Conservation (phyloP, 768 basidiomycete genomes). For the Boletus sensibilis region DNA sequence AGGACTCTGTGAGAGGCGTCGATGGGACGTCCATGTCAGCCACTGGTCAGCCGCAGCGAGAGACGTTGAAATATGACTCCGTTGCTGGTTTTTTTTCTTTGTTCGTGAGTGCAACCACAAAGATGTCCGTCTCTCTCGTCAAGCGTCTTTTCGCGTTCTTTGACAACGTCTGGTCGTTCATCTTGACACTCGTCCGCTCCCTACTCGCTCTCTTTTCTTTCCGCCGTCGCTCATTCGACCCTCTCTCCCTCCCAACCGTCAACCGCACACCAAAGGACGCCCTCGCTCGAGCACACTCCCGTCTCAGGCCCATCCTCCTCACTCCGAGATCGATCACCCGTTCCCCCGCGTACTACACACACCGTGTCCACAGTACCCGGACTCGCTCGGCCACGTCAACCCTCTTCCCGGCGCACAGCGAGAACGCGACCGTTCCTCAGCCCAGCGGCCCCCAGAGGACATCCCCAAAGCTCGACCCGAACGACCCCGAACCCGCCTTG, state of each 20-base stretch:
- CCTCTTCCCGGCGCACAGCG: background rate
- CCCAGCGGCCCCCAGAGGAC: slow-evolving; percentile 10
- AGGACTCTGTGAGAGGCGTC: slow-evolving; percentile 61
- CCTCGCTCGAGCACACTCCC: slow-evolving; percentile 13
- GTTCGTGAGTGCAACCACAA: background rate
- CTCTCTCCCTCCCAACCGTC: slow-evolving; percentile 8
- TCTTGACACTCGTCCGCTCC: slow-evolving; percentile 31
- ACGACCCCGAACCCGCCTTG: slow-evolving; percentile 20
- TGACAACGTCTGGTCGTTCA: slow-evolving; percentile 22
- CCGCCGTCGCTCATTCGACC: slow-evolving; percentile 11
- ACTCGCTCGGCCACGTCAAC: slow-evolving; percentile 16
- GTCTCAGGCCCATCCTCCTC: slow-evolving; percentile 23
- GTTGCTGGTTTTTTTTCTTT: too few relatives aligned
- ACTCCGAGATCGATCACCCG: slow-evolving; percentile 12
- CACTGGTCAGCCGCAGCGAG: slow-evolving; percentile 8
- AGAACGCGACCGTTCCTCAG: background rate
- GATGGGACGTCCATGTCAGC: slow-evolving; percentile 44
- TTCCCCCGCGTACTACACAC: background rate
- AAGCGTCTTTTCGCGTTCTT: slow-evolving; percentile 16
- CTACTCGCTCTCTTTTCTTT: slow-evolving; percentile 21
- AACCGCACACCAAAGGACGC: slow-evolving; percentile 4
- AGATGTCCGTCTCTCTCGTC: slow-evolving; percentile 15
- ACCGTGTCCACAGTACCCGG: slow-evolving; percentile 5
- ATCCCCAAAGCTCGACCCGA: slow-evolving; percentile 17
- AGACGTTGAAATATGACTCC: slow-evolving; percentile 3